Base-by-base conservation (phyloP, 148 eudicot species). In the Arctostaphylos glauca region DNA sequence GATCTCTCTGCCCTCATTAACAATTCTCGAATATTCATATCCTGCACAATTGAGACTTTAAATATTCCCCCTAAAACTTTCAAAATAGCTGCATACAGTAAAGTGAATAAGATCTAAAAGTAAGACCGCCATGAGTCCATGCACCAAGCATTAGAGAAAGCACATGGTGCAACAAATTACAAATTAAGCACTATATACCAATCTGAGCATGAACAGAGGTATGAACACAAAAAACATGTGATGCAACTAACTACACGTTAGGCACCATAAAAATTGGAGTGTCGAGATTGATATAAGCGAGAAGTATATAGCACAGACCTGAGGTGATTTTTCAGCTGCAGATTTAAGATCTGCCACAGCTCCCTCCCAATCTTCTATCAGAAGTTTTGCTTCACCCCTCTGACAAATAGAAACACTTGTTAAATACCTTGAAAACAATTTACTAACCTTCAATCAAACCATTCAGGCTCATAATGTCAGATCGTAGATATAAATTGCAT, bases 361-460 rank as follows among this genome's bases (percentile, higher is more conserved):
- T 82, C 98, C 98, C 78, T 93, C 98, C 94, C 94, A 95, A 77
- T 95, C 98, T 89, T 95, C 96, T 55, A 81, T 79, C 76, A 95
- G 85, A 82, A 93, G 91, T 84, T 95, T 95, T 52, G 96, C 98
- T 90, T 95, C 98, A 68, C 97, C 98, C 84, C 98, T 92, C 98
- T 93, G 89, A 23, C 80, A 85, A 84, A 86, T 66, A 78, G 43
- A 83, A 6, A 44, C 41, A 71, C 44, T 49, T 55, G 52, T 78
- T 74, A 60, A 67, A 54, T n/a, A 66, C 7, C 8, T 44, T 62
- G 64, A 3, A 25, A 47, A n/a, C 19, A 59, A 48, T 52, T 84
- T 43, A 91, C 41, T 25, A 80, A 76, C 21, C 71, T 7, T 52
- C 5, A 50, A 58, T 9, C 75, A 50, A 14, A 44, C 8, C 64